Base-by-base conservation (phyloP, 2,329 filamentous ascomycete species). In the Ascochyta clinopodiicola region DNA sequence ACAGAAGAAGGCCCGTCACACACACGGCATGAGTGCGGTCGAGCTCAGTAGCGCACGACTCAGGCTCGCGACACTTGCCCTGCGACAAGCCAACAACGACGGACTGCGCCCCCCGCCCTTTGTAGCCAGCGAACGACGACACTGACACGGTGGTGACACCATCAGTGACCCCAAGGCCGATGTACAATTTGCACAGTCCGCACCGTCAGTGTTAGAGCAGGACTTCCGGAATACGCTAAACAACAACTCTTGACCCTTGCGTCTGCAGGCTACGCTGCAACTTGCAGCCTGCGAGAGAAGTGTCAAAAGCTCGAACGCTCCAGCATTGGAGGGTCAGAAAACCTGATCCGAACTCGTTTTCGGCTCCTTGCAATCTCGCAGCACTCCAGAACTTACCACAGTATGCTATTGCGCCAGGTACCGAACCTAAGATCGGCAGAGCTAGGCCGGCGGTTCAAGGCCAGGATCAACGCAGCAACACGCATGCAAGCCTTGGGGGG, bases 1-100 rank as follows among this genome's bases (percentile, higher is more conserved):
- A 48, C 39, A 34, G 12, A 38, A 55, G 38, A 49, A 31, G 39
- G 35, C 17, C 40, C 51, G 29, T 12, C 13, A 45, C 22, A 35
- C 21, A 12, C 32, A 48, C 32, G 34, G 44, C 38, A 42, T 9
- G 24, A 42, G 25, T 31, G 44, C 32, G 37, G 32, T 54, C 44
- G 44, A 38, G 38, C 36, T 17, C 29, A 31, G 17, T 44, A 15
- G 6, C 31, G 38, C 44, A 48, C 44, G 39, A 55, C 22, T 49
- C 51, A 42, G n/a, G 21, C 45, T 55, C 44, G 51, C 51, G 35
- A 55, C 13, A 55, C 51, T 35, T 55, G 31, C 51, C 40, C 15
- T 7, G 43, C 21, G n/a, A 43, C 37, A 32, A 6, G 12, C 22
- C 19, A 44, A 12, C 19, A 39, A 40, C 35, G 40, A 40, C 35